These are phyloP conservation scores for Fraxinus paxiana DNA, from an alignment of 305 asterid genomes.

Conservation along the genomic window DNA sequence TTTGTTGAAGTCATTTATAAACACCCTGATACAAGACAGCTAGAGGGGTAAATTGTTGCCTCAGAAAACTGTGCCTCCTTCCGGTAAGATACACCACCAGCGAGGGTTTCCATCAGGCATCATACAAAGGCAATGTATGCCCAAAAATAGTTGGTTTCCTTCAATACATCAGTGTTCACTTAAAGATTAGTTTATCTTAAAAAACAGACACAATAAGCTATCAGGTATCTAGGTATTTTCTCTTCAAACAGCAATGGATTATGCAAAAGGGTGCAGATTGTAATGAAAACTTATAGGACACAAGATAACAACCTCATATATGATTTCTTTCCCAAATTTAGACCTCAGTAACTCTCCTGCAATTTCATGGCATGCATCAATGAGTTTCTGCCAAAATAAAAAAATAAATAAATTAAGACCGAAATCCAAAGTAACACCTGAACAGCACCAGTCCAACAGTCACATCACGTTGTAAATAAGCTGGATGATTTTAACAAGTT, in stretches of 20 bases:
- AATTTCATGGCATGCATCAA: constrained; percentile 63
- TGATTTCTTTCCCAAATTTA: constrained; percentile 73
- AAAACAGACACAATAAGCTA: background rate
- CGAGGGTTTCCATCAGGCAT: background rate
- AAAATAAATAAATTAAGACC: constrained; percentile 3
- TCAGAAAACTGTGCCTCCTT: background rate
- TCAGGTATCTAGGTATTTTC: background rate
- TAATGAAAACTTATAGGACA: background rate
- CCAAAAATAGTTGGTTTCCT: background rate
- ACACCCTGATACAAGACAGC: background rate
- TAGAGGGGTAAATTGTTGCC: background rate
- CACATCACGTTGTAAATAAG: background rate
- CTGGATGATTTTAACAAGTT: background rate
- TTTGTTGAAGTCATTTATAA: background rate
- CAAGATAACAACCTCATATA: constrained; percentile 60
- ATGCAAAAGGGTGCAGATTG: background rate
- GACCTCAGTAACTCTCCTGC: constrained; percentile 58
- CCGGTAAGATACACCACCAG: background rate
- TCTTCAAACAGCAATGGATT: background rate
- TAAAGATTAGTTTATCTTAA: background rate
- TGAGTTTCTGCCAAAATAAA: constrained; percentile 60
- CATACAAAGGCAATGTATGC: background rate
- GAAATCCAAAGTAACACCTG: background rate
- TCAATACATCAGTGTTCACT: background rate
- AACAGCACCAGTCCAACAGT: constrained; percentile 7